phyloP scores from a whole-genome alignment of 176 grass and related monocot species.

The Oryza officinalis region DNA sequence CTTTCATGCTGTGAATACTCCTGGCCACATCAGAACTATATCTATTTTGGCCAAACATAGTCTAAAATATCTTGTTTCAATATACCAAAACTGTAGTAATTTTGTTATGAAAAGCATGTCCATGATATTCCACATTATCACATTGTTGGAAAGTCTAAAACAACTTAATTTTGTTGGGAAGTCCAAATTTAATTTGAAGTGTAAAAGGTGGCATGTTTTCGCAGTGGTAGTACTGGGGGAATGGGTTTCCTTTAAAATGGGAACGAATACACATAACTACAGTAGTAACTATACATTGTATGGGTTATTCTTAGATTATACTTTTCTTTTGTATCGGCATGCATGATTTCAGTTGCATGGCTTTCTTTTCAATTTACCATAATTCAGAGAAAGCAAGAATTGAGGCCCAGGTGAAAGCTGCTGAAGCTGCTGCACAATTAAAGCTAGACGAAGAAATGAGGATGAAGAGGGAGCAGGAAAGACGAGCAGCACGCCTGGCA shows the following conservation, averaged over 20 bases:
- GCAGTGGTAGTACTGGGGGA: not conserved
- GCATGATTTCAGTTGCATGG: not conserved
- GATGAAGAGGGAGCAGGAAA: conserved; percentile 65
- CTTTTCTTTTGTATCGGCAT: not conserved
- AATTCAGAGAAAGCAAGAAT: conserved; percentile 75
- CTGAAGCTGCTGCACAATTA: conserved; percentile 59
- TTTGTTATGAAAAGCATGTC: not conserved
- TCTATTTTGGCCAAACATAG: not conserved
- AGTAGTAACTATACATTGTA: not conserved
- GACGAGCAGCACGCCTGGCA: conserved; percentile 70
- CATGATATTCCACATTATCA: not conserved
- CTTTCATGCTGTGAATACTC: not conserved
- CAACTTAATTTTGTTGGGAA: not conserved
- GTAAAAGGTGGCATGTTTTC: not conserved
- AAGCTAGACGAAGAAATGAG: conserved; percentile 67
- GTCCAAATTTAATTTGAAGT: not conserved
- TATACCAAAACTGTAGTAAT: not conserved
- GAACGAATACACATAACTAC: not conserved
- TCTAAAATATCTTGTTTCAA: not conserved
- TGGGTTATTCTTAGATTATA: not conserved
- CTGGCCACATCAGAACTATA: not conserved
- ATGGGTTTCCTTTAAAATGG: not conserved
- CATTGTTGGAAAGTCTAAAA: not conserved
- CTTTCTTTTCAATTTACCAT: conserved; percentile 19
- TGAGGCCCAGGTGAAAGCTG: conserved; percentile 74